Evolutionary conservation across 345 rosid genomes (phyloP).

Genomic region (Linum lewisii): DNA sequence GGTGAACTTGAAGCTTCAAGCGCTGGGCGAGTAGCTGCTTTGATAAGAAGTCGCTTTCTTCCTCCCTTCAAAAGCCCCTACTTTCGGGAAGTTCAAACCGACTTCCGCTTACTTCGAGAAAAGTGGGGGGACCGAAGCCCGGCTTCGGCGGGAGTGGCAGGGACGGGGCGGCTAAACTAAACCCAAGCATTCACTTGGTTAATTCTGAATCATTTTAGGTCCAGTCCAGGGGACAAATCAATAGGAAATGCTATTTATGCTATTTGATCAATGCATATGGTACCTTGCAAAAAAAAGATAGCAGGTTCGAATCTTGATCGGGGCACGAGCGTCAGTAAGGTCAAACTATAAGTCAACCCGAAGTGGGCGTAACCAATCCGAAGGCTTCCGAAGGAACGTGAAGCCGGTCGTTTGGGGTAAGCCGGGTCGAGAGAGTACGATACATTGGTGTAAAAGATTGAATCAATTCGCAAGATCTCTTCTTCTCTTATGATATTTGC

Average conservation of each 20-base stretch:
- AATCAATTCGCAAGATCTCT: neutral
- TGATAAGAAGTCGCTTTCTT: neutral
- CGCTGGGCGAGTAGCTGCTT: neutral
- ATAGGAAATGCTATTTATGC: too few relatives aligned
- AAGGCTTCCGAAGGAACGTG: neutral
- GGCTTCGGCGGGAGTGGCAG: neutral
- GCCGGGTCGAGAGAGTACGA: slow-evolving; percentile 1
- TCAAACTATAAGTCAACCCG: neutral
- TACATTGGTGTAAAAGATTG: neutral
- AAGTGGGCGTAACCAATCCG: neutral
- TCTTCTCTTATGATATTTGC: neutral
- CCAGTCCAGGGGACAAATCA: too few relatives aligned
- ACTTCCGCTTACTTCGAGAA: slow-evolving; percentile 1
- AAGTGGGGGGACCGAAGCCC: neutral
- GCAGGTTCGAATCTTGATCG: too few relatives aligned
- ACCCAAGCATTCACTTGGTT: too few relatives aligned
- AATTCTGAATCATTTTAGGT: too few relatives aligned
- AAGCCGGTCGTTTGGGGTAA: neutral
- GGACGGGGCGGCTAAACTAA: too few relatives aligned
- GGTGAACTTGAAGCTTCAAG: neutral
- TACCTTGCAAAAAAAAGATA: too few relatives aligned
- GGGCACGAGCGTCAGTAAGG: too few relatives aligned
- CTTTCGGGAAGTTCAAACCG: neutral
- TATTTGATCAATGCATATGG: too few relatives aligned
- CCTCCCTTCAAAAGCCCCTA: neutral